Evolutionary conservation across 345 rosid species (phyloP), one percentile per base, ranked within the genome.

Genomic region (Brassica nigra): DNA sequence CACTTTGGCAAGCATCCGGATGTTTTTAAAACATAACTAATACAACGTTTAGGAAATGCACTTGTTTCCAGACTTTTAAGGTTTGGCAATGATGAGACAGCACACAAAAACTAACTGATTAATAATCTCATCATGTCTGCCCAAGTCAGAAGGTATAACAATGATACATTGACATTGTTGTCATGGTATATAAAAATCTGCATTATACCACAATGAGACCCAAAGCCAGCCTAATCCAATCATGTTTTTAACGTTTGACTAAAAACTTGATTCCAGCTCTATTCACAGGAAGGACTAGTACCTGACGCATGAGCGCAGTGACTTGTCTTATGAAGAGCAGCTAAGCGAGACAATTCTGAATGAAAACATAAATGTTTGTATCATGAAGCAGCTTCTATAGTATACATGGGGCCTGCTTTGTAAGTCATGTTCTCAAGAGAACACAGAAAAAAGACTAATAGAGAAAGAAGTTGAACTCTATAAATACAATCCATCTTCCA

Each of bases 61-160:
- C 34, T 58, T 73, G 34, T 28, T 78, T 23, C 6, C 54, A 66
- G 62, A 23, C 47, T 12, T 80, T 44, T 18, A 18, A 73, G 74
- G 4, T 33, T 61, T 6, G 52, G 65, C 55, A 79, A 79, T 79
- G 82, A 49, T 73, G 78, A 55, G 74, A 73, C 78, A 73, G 33
- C 14, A 15, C 27, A 36, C n/a, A 65, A 18, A 66, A 31, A 4
- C 39, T 62, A 23, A 61, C 16, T 14, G 8, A 23, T 54, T 36
- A 42, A 61, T 59, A 61, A 73, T 66, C 68, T 42, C 78, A 62
- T 78, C 69, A 5, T 73, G 14, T 59, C 64, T 79, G 82, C 64
- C 47, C 2, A 59, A 23, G 69, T 73, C 74, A 47, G 37, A 67
- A 44, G 27, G 18, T 30, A 5, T n/a, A 1, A 11, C 49, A 61